Base-by-base conservation (phyloP, 176 grass and related monocot genomes). In the Poa pratensis region DNA sequence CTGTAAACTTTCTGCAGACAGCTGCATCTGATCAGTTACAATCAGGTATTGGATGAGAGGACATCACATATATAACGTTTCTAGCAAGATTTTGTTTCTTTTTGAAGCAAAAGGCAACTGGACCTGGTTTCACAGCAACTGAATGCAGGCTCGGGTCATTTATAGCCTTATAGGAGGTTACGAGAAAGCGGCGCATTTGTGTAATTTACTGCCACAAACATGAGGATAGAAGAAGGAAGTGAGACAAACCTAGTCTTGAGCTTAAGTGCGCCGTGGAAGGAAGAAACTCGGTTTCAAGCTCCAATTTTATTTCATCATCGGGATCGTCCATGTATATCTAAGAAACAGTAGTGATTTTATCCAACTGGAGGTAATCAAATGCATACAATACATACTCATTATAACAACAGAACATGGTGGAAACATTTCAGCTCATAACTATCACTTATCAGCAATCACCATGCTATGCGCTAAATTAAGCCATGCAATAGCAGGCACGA, bases 151-250 rank as follows among this genome's bases (percentile, higher is more conserved):
- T 39, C 63, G 37, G 63, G 35, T 53, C 18, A 80, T 70, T 57
- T 42, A 54, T n/a, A n/a, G n/a, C n/a, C n/a, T n/a, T n/a, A n/a
- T 82, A 69, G 32, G n/a, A 57, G 8, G 49, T 82, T 57, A 57
- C 32, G 13, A 71, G 9, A 81, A 68, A 71, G 11, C 11, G 34
- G 7, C 26, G 7, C 13, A 69, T 54, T 30, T 58, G 17, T 45
- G 34, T 62, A 74, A 83, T 32, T 59, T 52, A 39, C 51, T 45
- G 32, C 23, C 66, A 59, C 16, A 65, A 22, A 45, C 39, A 28
- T 28, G 11, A 23, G 77, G 26, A 18, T 0, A n/a, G n/a, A n/a
- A 30, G 10, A 34, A 46, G 42, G 42, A 10, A 16, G 78, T 46
- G 39, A 66, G 42, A 3, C 23, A 12, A 34, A 80, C 78, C 78